Evolutionary conservation across 202 grass and related monocot genomes (phyloP).

Genomic region (Sporobolus alterniflorus): DNA sequence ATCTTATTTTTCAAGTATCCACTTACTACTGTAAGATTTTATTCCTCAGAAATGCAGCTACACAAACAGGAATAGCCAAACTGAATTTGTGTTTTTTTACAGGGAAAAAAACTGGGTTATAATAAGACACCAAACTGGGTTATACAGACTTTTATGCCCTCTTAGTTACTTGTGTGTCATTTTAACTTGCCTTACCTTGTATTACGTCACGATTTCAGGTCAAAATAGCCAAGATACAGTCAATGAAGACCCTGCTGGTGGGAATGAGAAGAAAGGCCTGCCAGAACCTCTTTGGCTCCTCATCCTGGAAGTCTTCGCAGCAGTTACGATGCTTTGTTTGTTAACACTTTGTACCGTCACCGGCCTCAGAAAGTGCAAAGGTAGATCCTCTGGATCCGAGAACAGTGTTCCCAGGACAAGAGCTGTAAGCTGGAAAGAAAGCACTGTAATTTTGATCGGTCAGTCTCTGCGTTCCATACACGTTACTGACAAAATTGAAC

Average conservation of each 20-base stretch:
- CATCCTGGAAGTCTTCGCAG: slow-evolving; percentile 68
- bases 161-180: not conserved
- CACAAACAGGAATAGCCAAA: not conserved
- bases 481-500: not conserved
- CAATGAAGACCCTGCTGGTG: not conserved
- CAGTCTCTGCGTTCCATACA: slow-evolving; percentile 17
- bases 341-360: slow-evolving; percentile 52
- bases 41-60: not conserved
- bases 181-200: not conserved
- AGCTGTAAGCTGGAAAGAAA: slow-evolving; percentile 70
- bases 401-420: slow-evolving; percentile 55
- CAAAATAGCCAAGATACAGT: slow-evolving; percentile 37
- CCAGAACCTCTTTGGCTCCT: slow-evolving; percentile 85
- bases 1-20: not conserved
- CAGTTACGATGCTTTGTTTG: slow-evolving; percentile 51
- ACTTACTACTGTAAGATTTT: not conserved
- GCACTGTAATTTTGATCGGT: slow-evolving; percentile 71
- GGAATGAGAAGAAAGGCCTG: slow-evolving; percentile 38
- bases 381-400: slow-evolving; percentile 41
- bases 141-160: too few relatives aligned
- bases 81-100: not conserved
- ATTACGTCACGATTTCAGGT: slow-evolving; percentile 54
- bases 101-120: too few relatives aligned
- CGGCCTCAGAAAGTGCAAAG: slow-evolving; percentile 49
- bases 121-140: not conserved